Evolutionary conservation across 768 basidiomycete genomes (phyloP).

Genomic region (Collybia sordida): DNA sequence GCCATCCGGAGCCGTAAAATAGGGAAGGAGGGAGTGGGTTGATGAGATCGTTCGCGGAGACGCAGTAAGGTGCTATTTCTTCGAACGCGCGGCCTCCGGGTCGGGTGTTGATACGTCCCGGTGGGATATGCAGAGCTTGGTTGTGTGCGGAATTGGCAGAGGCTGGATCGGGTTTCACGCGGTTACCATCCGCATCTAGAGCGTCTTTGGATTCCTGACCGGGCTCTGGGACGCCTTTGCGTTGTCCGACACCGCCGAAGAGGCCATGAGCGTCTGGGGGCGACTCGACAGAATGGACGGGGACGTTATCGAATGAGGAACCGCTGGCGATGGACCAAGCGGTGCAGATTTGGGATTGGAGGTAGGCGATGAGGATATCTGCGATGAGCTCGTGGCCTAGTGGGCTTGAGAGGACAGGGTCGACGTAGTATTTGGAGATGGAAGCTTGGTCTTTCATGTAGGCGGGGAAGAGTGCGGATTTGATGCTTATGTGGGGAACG

Average conservation of each 20-base stretch:
- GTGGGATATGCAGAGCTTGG: constrained; percentile 59
- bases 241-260: constrained; percentile 82
- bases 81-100: constrained; percentile 63
- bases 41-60: constrained; percentile 95
- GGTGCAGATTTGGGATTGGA: constrained; percentile 86
- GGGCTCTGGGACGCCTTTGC: constrained; percentile 71
- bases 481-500: constrained; percentile 87
- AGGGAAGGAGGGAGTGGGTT: constrained; percentile 94
- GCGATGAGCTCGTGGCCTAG: constrained; percentile 82
- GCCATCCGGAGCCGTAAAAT: constrained; percentile 95
- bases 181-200: constrained; percentile 28
- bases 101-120: constrained; percentile 66
- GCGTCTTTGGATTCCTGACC: constrained; percentile 30
- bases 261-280: constrained; percentile 55
- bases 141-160: constrained; percentile 25
- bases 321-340: constrained; percentile 80
- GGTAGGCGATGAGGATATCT: constrained; percentile 90
- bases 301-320: constrained; percentile 59
- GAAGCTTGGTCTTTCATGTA: constrained; percentile 76
- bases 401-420: constrained; percentile 79
- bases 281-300: constrained; percentile 36
- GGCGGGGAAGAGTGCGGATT: constrained; percentile 77
- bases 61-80: constrained; percentile 91
- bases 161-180: constrained; percentile 18
- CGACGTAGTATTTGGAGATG: constrained; percentile 71